Base-by-base conservation (phyloP, 257 asterid species). In the Solanum sparsipilum region DNA sequence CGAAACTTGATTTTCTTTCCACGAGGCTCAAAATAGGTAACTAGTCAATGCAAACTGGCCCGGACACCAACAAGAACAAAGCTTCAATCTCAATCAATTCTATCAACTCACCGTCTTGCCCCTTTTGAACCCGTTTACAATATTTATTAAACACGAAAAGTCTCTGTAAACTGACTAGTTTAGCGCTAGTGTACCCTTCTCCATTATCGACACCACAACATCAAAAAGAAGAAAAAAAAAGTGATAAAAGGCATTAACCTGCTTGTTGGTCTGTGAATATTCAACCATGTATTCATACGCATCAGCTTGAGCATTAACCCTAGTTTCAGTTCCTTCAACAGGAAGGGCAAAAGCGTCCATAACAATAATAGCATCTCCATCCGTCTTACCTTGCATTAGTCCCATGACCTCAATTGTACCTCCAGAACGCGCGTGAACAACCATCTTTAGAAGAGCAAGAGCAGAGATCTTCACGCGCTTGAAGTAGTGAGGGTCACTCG, bases 261-360 rank as follows among this genome's bases (percentile, higher is more conserved):
- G 98, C 86, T 94, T 97, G 87, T 95, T 97, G 16, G 97, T 97
- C 91, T 91, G 94, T 6, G 98, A 95, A 89, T 97, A 97, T 79
- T 96, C 98, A 52, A 97, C 99, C 99, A 97, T 97, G 82, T 96
- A 96, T 90, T 97, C 99, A 87, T 97, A 97, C 3, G 99, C 99
- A 94, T 97, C 98, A 41, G 98, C 98, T 93, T 97, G 99, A 35
- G 99, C 99, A 92, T 97, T 97, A 88, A 97, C 99, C 93, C 99
- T 95, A 90, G 99, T 97, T 87, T 97, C 99, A 16, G 99, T 97
- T 8, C 99, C 99, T 91, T 97, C 99, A 21, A 97, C 99, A 21
- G 99, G 99, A 1, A 97, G 98, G 90, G 99, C 99, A 90, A 97
- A 97, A 84, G 99, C 99, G 92, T 97, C 99, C 98, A 96, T 96